Base-by-base conservation (phyloP, 2,329 filamentous ascomycete species). In the Ophiostoma piceae region DNA sequence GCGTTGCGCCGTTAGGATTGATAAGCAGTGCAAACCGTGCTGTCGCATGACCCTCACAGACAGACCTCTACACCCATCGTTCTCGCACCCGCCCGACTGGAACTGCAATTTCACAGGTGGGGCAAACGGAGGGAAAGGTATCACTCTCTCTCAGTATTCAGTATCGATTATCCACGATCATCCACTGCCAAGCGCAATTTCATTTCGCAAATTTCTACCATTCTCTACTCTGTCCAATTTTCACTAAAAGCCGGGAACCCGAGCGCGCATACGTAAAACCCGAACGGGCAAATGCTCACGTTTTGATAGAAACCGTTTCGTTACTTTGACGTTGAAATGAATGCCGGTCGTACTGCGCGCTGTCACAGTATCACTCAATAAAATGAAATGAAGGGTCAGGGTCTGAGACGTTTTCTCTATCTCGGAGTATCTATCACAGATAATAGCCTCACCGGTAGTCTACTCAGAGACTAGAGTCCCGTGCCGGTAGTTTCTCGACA, bases 241-340 rank as follows among this genome's bases (percentile, higher is more conserved):
- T 29, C 26, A 29, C 26, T 29, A 22, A 11, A 26, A 57, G n/a
- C 57, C 57, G 22, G 47, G 57, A 60, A 32, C 57, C 57, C 57
- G 57, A 62, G 57, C 57, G 54, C 54, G 57, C 57, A 26, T 62
- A 32, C 47, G 51, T 57, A 62, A 62, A 62, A 62, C 57, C 57
- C 57, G 57, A 62, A 62, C 57, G 57, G 57, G 57, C 57, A 62
- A 62, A 62, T 62, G 57, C 57, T 35, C 57, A 57, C 51, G 51
- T 57, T 57, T 62, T 35, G 26, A n/a, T 2, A 35, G 35, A 6
- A 8, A 35, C 51, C 51, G 51, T 57, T 26, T 29, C 12, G 26
- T 9, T 22, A 8, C 12, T 3, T 57, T 12, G 51, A 16, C n/a
- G 22, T 57, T 11, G n/a, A 26, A 29, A n/a, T n/a, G 22, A 57